Conservation (phyloP, 2,329 filamentous ascomycete genomes). For the Shiraia bambusicola region DNA sequence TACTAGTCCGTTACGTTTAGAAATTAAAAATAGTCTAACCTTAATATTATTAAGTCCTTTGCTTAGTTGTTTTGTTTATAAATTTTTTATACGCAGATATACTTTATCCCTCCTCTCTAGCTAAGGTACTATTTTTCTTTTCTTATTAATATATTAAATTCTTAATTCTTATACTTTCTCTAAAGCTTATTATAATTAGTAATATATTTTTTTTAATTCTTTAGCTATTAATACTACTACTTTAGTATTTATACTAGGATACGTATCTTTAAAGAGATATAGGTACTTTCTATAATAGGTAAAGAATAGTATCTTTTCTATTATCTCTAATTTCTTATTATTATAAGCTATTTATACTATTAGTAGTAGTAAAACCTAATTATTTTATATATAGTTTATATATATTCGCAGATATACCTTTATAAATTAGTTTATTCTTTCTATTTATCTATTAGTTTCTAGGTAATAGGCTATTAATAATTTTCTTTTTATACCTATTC, state of each 20-base stretch:
- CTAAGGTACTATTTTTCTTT: conserved; percentile 14
- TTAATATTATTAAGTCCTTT: conserved; percentile 3
- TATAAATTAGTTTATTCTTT: no score
- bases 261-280: conserved; percentile 12
- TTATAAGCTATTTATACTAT: conserved; percentile 8
- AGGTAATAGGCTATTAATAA: no score
- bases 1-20: no score
- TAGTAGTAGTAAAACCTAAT: no score
- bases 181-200: conserved; percentile 2
- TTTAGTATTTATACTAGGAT: conserved; percentile 1
- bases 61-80: conserved; percentile 5
- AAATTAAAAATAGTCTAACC: no score
- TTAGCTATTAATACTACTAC: not conserved
- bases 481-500: no score
- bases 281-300: conserved; percentile 4
- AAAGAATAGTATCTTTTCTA: conserved; percentile 5
- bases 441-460: no score
- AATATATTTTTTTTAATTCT: conserved; percentile 6
- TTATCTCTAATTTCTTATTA: conserved; percentile 5
- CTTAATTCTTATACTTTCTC: conserved; percentile 2
- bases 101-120: conserved; percentile 10
- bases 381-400: no score
- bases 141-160: conserved; percentile 11
- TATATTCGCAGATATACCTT: no score
- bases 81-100: conserved; percentile 9